These are phyloP conservation scores for Globisporangium viniferum DNA, from an alignment of 352 stramenopile genomes.

Conservation along the genomic window DNA sequence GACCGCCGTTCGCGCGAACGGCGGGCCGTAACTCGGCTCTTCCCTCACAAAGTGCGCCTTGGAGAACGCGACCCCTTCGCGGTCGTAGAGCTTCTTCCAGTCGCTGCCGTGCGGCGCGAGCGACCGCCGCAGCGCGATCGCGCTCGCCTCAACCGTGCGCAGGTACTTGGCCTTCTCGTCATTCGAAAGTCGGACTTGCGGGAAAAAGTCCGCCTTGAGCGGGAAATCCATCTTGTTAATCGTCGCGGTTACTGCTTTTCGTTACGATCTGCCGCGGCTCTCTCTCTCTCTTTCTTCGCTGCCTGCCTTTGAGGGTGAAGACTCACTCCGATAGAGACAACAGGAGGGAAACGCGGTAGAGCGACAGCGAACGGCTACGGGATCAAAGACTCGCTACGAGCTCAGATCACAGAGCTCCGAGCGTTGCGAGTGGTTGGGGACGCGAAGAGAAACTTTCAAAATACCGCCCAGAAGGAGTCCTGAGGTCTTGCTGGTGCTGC, in stretches of 20 bases:
- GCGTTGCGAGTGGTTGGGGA: not conserved
- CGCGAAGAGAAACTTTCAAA: not conserved
- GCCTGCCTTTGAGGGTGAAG: no score
- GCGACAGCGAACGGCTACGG: no score
- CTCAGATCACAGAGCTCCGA: no score
- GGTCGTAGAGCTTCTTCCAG: slow-evolving; percentile 56
- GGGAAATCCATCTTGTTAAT: slow-evolving; percentile 58
- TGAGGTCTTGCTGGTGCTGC: not conserved
- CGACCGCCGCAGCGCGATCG: slow-evolving; percentile 35
- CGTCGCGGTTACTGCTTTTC: not conserved
- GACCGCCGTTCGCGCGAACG: slow-evolving; percentile 4
- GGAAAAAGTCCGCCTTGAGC: slow-evolving; percentile 70
- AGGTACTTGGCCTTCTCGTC: slow-evolving; percentile 51
- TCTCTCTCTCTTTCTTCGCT: not conserved
- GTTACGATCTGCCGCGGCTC: not conserved
- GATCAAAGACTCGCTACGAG: no score
- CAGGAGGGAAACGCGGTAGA: no score
- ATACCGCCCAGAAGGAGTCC: not conserved
- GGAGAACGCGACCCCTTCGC: slow-evolving; percentile 53
- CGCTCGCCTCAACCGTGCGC: slow-evolving; percentile 35
- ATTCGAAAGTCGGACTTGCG: slow-evolving; percentile 40
- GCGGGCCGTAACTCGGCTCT: not conserved
- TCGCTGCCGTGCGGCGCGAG: slow-evolving; percentile 35
- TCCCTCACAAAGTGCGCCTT: slow-evolving; percentile 53
- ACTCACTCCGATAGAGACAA: no score